A percentile compares a stretch with the other conserved stretches of the same genome.
Conservation (phyloP, 768 basidiomycete species). For the Trametopsis cervina region DNA sequence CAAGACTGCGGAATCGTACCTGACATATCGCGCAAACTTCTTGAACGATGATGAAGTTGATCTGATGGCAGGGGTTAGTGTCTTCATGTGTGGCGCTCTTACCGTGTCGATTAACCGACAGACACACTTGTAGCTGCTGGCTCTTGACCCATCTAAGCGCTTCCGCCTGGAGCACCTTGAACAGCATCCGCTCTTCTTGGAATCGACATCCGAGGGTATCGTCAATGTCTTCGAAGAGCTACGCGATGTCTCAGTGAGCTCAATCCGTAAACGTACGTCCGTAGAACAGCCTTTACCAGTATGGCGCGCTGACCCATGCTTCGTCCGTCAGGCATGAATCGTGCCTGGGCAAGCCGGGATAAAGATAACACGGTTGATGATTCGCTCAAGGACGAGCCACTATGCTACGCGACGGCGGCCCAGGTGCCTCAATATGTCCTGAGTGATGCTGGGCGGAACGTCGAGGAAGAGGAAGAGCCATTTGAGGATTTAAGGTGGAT, state of each 20-base stretch:
- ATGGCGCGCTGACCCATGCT: too few species aligned
- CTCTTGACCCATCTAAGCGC: constrained; percentile 3
- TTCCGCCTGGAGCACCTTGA: constrained; percentile 6
- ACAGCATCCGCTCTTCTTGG: constrained; percentile 11
- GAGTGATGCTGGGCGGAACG: too few species aligned
- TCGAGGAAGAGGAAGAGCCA: not conserved
- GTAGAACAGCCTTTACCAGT: not conserved
- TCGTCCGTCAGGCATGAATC: not conserved
- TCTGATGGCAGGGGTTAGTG: constrained; percentile 11
- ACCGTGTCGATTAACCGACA: not conserved
- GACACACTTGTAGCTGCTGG: constrained; percentile 6
- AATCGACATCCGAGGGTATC: not conserved
- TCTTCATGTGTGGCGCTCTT: not conserved
- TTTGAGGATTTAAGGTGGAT: constrained; percentile 13
- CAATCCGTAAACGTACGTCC: not conserved
- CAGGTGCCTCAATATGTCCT: not conserved
- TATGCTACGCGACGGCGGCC: constrained; percentile 3
- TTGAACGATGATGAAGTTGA: constrained; percentile 4
- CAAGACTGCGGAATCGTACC: constrained; percentile 1
- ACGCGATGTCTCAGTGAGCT: not conserved
- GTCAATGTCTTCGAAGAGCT: not conserved
- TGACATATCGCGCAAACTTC: constrained; percentile 5
- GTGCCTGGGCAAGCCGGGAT: not conserved
- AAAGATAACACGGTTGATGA: not conserved
- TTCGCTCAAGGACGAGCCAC: constrained; percentile 1